phyloP scores from a whole-genome alignment of 495 filamentous ascomycete species.

The Xylona heveae region DNA sequence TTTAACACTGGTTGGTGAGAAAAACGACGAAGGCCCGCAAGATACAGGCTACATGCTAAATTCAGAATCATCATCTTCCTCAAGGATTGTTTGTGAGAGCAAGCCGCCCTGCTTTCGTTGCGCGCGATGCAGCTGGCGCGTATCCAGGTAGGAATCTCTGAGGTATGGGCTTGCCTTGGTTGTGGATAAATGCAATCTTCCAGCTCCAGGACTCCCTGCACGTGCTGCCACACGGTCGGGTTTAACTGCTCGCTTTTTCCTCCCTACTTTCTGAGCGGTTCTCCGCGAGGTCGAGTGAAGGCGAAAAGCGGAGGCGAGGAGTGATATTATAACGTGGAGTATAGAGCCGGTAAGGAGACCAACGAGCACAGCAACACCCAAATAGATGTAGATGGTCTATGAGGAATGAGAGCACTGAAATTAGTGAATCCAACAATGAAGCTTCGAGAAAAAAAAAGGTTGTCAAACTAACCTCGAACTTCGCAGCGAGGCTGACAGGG shows the following conservation, averaged over 20 bases:
- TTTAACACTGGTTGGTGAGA: too few species aligned
- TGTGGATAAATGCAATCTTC: too few species aligned
- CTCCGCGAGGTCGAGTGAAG: slow-evolving; percentile 7
- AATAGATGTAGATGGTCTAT: slow-evolving; percentile 42
- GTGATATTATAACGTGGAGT: slow-evolving; percentile 21
- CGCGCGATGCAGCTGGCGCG: too few species aligned
- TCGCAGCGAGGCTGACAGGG: slow-evolving; percentile 25
- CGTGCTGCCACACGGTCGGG: slow-evolving; percentile 1
- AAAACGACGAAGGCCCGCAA: too few species aligned
- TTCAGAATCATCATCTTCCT: slow-evolving; percentile 11
- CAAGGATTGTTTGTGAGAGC: slow-evolving; percentile 11
- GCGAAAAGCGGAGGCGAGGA: slow-evolving; percentile 18
- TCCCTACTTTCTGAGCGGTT: slow-evolving; percentile 3
- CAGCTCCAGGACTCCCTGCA: slow-evolving; percentile 1
- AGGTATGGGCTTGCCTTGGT: too few species aligned
- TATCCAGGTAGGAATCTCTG: too few species aligned
- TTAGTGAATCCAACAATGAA: too few species aligned
- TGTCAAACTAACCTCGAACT: slow-evolving; percentile 35
- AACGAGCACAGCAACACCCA: slow-evolving; percentile 34
- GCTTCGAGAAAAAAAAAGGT: too few species aligned
- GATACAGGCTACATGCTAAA: background rate
- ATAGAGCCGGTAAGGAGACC: slow-evolving; percentile 29
- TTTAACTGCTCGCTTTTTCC: slow-evolving; percentile 3
- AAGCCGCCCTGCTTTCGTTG: slow-evolving; percentile 4
- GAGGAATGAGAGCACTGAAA: too few species aligned